Conservation (phyloP, 345 rosid genomes). For the Rhodamnia argentea region DNA sequence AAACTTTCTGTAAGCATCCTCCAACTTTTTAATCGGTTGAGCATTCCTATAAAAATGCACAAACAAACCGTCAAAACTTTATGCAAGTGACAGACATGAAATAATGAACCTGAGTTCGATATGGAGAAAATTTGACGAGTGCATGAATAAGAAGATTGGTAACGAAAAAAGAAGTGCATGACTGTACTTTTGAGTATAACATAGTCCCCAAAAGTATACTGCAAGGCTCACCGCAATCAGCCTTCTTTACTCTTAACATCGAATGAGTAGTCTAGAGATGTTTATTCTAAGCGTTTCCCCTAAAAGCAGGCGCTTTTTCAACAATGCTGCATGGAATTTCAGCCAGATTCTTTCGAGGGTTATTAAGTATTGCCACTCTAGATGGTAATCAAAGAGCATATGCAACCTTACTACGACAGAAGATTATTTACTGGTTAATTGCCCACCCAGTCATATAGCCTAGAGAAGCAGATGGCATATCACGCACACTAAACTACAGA, state of each 20-base stretch:
- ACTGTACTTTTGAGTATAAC: background rate
- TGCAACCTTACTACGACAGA: background rate
- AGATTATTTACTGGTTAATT: background rate
- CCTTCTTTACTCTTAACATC: background rate
- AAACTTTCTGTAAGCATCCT: constrained; percentile 67
- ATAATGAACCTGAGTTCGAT: background rate
- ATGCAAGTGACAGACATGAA: background rate
- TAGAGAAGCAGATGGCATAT: background rate
- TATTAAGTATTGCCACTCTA: background rate
- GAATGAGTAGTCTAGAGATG: background rate
- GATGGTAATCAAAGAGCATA: background rate
- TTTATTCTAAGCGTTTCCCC: background rate
- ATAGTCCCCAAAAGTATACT: background rate
- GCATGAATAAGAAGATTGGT: background rate
- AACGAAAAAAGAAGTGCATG: background rate
- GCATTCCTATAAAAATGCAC: constrained; percentile 36
- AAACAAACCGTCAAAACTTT: background rate
- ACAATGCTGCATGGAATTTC: background rate
- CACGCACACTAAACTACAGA: background rate
- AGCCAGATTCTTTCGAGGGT: background rate
- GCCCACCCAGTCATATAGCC: background rate
- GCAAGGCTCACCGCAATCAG: background rate
- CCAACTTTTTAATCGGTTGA: constrained; percentile 65
- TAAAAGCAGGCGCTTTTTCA: too few relatives aligned
- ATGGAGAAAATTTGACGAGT: background rate